Conservation (phyloP, 1,139 yeast genomes). For the Maudiozyma humilis region DNA sequence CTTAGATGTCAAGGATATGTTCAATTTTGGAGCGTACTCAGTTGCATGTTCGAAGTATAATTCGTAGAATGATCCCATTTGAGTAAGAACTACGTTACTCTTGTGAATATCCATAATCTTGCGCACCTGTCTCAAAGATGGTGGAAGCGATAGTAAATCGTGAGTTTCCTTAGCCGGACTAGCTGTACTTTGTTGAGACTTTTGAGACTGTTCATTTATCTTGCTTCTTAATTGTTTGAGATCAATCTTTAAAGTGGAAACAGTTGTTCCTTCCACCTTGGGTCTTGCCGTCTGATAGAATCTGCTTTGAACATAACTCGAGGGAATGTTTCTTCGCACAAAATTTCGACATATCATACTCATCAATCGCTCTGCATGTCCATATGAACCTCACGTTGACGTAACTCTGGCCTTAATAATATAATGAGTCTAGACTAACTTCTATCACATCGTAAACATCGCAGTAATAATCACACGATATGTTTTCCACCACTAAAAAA, state of each 20-base stretch:
- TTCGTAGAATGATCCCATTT: conserved; percentile 88
- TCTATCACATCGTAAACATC: background rate
- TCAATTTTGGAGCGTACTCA: conserved; percentile 59
- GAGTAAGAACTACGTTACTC: conserved; percentile 71
- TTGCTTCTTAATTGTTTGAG: background rate
- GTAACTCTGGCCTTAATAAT: too few relatives aligned
- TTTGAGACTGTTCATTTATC: background rate
- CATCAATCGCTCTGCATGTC: background rate
- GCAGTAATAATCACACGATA: background rate
- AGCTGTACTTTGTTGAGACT: background rate
- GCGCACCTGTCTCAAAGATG: conserved; percentile 30
- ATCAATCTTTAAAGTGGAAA: background rate
- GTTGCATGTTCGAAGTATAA: conserved; percentile 83
- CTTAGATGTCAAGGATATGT: conserved; percentile 49
- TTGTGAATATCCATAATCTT: conserved; percentile 45
- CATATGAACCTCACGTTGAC: too few relatives aligned
- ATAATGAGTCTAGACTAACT: too few relatives aligned
- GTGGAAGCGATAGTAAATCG: conserved; percentile 16
- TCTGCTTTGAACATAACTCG: background rate
- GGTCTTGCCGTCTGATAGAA: background rate
- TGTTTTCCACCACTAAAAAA: background rate
- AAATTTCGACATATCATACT: background rate
- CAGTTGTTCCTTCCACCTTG: background rate
- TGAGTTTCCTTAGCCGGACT: background rate
- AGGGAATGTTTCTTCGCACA: background rate